Percentiles rank a stretch among this genome's conserved stretches.
Conservation (phyloP, 139 green algal species). For the Ettlia oleoabundans region DNA sequence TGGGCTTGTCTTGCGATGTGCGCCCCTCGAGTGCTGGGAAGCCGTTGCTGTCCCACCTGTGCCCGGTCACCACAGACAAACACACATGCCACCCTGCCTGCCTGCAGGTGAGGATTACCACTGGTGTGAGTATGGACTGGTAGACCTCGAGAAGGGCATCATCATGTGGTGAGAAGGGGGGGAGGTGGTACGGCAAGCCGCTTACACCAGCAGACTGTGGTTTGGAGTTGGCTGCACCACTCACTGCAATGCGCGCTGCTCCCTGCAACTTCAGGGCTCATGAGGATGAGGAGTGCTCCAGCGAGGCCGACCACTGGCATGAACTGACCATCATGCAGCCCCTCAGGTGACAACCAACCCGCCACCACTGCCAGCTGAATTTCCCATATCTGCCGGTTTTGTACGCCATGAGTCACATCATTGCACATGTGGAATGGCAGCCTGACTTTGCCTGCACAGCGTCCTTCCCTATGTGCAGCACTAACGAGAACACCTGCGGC, state of each 20-base stretch:
- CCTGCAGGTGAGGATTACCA: not conserved
- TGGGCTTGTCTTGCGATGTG: too few species aligned
- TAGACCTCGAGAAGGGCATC: not conserved
- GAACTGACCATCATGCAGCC: not conserved
- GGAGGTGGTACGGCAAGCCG: too few species aligned
- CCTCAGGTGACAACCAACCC: not conserved
- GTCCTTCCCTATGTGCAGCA: not conserved
- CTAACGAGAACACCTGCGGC: not conserved
- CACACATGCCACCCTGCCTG: not conserved
- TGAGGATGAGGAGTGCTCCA: not conserved
- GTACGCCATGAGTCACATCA: too few species aligned
- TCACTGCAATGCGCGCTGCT: not conserved
- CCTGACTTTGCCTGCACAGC: not conserved
- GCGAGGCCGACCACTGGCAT: not conserved
- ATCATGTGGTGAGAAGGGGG: not conserved
- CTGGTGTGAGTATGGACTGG: not conserved
- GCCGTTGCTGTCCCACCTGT: too few species aligned
- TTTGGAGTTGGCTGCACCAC: too few species aligned
- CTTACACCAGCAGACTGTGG: too few species aligned
- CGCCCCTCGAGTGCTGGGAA: too few species aligned
- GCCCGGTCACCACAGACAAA: too few species aligned
- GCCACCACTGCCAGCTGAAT: not conserved
- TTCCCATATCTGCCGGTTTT: too few species aligned
- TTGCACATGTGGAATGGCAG: not conserved
- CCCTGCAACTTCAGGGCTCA: not conserved